Evolutionary conservation across 2,329 filamentous ascomycete genomes (phyloP), one percentile per base, ranked within the genome.

Genomic region (Aphanocladium album): DNA sequence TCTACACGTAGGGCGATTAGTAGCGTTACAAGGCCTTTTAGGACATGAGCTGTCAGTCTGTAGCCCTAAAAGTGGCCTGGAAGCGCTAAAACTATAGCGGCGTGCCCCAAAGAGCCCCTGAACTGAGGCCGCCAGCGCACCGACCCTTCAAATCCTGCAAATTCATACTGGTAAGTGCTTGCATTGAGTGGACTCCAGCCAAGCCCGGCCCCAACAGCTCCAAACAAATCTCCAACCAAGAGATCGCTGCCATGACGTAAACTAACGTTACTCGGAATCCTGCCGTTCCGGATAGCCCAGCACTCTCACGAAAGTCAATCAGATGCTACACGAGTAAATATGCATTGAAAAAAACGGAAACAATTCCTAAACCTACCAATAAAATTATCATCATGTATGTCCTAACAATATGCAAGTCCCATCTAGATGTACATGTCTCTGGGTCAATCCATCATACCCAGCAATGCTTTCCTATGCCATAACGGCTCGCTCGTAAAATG

Each of bases 111-210:
- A 35, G 11, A 9, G 8, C 50, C 50, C 50, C 33, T 39, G 14
- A 53, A 52, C 30, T 37, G 51, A 56, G 53, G 53, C 53, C 53
- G 53, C 53, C 53, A 46, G 41, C 25, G 53, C 39, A 56, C 53
- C 23, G 51, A 43, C 51, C 33, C n/a, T 21, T 21, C 14, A 7
- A 21, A 21, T n/a, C 39, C 11, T 45, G 41, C 25, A 11, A 12
- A 16, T 37, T 23, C n/a, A n/a, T n/a, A n/a, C n/a, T n/a, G n/a
- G n/a, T 37, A 56, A 56, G 53, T 56, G 53, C 39, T 56, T 56
- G 53, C 53, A 56, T 43, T 16, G 21, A 3, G 51, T 43, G 35
- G 25, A 21, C 30, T 43, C 23, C 37, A 55, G 51, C 51, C 35
- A 53, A 35, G 41, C 27, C 19, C 39, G 53, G 25, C 53, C 41